Conservation (phyloP, 805 yeast species). For the Zygosaccharomyces pseudorouxii region DNA sequence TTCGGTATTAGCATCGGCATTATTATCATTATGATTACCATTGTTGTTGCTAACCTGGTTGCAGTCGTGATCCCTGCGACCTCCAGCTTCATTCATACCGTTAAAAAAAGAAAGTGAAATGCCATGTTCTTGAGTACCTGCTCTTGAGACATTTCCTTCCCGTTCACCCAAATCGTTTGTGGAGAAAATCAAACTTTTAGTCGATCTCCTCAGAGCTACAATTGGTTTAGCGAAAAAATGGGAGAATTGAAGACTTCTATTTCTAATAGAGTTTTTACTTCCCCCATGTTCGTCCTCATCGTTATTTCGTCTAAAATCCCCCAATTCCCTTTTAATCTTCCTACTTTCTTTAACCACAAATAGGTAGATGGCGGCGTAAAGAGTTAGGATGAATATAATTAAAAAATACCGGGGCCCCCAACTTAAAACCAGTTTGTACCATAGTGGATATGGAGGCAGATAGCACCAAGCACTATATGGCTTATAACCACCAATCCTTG, state of each 20-base stretch:
- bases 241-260: background rate
- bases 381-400: constrained; percentile 53
- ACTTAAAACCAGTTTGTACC: constrained; percentile 68
- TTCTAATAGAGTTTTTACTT: constrained; percentile 3
- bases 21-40: too few species aligned
- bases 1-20: background rate
- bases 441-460: constrained; percentile 63
- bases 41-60: background rate
- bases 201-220: constrained; percentile 8
- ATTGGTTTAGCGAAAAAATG: constrained; percentile 9
- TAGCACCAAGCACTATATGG: constrained; percentile 75
- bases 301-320: constrained; percentile 24
- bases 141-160: background rate
- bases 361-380: constrained; percentile 66
- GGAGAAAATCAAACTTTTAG: constrained; percentile 18
- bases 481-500: constrained; percentile 46
- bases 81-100: too few species aligned
- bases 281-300: constrained; percentile 4
- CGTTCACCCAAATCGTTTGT: background rate
- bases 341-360: constrained; percentile 64
- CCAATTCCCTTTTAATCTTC: constrained; percentile 40
- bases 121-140: constrained; percentile 1
- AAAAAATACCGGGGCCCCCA: constrained; percentile 80
- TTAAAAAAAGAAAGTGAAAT: background rate
- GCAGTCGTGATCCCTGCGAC: background rate